Evolutionary conservation across 169 alveolate genomes (phyloP).

Genomic region (Plasmodium gallinaceum): DNA sequence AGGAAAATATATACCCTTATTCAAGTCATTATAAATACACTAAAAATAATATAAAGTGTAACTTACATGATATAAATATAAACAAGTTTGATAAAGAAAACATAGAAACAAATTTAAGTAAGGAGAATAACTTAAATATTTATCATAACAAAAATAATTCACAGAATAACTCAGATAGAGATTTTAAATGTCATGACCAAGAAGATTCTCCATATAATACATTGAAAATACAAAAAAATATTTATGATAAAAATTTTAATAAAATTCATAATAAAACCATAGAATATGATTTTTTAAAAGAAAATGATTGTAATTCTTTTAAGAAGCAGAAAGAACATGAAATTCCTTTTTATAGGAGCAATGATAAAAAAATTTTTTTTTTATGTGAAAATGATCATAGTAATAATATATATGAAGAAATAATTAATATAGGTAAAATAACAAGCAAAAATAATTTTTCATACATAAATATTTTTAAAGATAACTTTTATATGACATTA

Average conservation of each 20-base stretch:
- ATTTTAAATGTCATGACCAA: background rate
- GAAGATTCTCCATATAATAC: background rate
- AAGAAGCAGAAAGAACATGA: background rate
- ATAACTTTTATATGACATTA: background rate
- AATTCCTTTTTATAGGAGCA: background rate
- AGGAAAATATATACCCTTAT: background rate
- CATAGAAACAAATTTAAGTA: background rate
- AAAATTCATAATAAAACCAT: background rate
- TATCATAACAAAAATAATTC: no score
- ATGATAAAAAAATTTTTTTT: background rate
- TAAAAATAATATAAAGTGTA: background rate
- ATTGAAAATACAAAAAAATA: background rate
- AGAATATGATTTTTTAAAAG: background rate
- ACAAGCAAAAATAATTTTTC: slow-evolving; percentile 36
- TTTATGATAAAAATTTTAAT: background rate
- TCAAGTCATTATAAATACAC: background rate
- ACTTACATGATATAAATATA: slow-evolving; percentile 3
- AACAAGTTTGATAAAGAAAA: background rate
- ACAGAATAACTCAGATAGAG: background rate
- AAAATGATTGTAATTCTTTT: background rate
- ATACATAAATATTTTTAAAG: slow-evolving; percentile 10
- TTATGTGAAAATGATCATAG: background rate
- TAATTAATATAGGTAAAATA: slow-evolving; percentile 31
- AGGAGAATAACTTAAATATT: background rate
- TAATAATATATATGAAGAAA: slow-evolving; percentile 33